phyloP scores from a whole-genome alignment of 1,284 basidiomycete species.

The Termitomyces sp. region DNA sequence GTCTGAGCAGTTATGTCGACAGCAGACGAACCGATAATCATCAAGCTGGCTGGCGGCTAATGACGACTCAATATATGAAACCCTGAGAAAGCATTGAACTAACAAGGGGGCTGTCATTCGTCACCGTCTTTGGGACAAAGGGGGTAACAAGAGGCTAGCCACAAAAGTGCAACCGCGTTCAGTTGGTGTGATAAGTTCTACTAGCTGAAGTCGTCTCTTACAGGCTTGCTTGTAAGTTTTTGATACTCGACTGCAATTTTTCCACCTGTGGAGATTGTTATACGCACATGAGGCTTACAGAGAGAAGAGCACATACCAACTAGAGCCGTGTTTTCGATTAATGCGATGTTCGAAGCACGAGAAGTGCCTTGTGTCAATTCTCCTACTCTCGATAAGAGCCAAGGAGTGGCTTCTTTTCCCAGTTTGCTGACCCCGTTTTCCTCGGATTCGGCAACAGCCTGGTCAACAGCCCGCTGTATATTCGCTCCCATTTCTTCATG shows the following conservation, averaged over 20 bases:
- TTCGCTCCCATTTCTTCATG: constrained; percentile 62
- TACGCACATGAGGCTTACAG: neutral
- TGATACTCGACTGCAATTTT: constrained; percentile 80
- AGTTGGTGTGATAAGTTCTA: constrained; percentile 7
- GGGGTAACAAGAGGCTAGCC: constrained; percentile 2
- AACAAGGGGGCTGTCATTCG: constrained; percentile 4
- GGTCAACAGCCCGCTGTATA: constrained; percentile 81
- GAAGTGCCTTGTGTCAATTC: constrained; percentile 79
- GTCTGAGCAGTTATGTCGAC: constrained; percentile 75
- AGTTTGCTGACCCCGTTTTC: constrained; percentile 74
- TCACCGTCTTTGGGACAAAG: neutral
- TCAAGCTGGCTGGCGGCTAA: constrained; percentile 33
- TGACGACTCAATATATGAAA: constrained; percentile 3
- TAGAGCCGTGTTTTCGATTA: constrained; percentile 89
- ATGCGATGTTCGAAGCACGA: constrained; percentile 74
- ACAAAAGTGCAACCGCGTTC: neutral
- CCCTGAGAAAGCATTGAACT: constrained; percentile 5
- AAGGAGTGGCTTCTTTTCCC: constrained; percentile 94
- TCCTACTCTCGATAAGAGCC: constrained; percentile 83
- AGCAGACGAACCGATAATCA: constrained; percentile 81
- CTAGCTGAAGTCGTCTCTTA: constrained; percentile 27
- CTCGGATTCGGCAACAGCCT: constrained; percentile 82
- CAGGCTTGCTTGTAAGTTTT: constrained; percentile 39
- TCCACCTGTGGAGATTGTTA: constrained; percentile 44
- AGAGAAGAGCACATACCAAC: constrained; percentile 51